Conservation (phyloP, 1,139 yeast species). For the Lodderomyces oxycetoniae region DNA sequence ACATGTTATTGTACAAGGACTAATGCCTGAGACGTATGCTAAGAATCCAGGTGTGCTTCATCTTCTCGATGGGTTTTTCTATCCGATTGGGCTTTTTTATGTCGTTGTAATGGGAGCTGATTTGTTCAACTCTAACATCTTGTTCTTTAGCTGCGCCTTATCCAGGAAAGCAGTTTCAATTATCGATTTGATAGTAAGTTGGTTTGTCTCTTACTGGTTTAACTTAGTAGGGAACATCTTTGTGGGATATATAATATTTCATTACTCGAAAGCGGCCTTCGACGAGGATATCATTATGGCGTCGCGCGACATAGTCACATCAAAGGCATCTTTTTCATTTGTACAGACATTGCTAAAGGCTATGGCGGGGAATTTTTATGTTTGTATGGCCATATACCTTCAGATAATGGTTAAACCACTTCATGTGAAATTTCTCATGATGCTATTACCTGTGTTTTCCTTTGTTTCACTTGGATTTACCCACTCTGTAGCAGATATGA, state of each 20-base stretch:
- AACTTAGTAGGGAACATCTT: constrained; percentile 62
- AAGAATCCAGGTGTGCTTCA: constrained; percentile 52
- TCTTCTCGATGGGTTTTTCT: constrained; percentile 52
- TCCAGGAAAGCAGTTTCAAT: constrained; percentile 65
- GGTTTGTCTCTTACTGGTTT: constrained; percentile 65
- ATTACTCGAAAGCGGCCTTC: constrained; percentile 41
- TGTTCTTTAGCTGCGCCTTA: constrained; percentile 64
- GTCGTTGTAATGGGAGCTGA: constrained; percentile 74
- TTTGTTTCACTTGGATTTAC: constrained; percentile 73
- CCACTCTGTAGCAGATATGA: constrained; percentile 82
- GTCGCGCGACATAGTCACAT: constrained; percentile 41
- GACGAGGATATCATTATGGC: constrained; percentile 40
- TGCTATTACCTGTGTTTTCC: constrained; percentile 64
- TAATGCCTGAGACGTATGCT: constrained; percentile 37
- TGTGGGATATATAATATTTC: constrained; percentile 59
- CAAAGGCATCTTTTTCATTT: constrained; percentile 47
- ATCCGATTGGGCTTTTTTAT: constrained; percentile 66
- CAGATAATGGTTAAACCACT: constrained; percentile 75
- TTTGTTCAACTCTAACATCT: constrained; percentile 64
- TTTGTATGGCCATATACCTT: constrained; percentile 66
- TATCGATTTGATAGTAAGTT: constrained; percentile 57
- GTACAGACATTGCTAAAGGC: constrained; percentile 59
- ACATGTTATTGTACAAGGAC: constrained; percentile 51
- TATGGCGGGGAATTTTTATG: constrained; percentile 73
- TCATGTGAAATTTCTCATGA: constrained; percentile 69